A percentile compares a stretch with the other conserved stretches of the same genome.
These are phyloP conservation scores for Fraxinus angustifolia DNA, from an alignment of 305 asterid genomes.

Conservation along the genomic window DNA sequence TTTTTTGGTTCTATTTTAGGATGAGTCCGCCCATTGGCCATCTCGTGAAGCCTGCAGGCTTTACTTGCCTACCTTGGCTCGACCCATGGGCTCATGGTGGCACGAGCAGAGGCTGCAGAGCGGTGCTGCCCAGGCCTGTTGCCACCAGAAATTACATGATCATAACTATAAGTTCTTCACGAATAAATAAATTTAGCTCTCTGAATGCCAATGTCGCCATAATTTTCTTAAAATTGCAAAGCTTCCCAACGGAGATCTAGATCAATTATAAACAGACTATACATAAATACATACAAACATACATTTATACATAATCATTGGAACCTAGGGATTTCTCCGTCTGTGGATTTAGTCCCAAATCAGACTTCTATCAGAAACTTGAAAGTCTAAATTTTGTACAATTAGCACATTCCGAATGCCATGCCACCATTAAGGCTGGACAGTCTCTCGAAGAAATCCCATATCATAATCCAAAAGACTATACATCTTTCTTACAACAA, in stretches of 20 bases:
- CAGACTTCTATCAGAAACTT: background rate
- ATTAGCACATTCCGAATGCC: background rate
- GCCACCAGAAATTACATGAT: background rate
- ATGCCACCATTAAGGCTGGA: background rate
- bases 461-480: background rate
- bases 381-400: background rate
- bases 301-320: background rate
- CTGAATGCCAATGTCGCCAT: background rate
- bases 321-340: background rate
- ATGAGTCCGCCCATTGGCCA: background rate
- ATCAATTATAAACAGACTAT: background rate
- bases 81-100: background rate
- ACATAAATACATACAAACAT: background rate
- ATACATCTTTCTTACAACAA: conserved; percentile 35
- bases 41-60: background rate
- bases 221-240: conserved; percentile 2
- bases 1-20: background rate
- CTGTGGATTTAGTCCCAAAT: background rate
- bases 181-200: background rate
- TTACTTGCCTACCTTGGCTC: background rate
- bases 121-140: background rate
- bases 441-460: background rate
- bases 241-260: background rate
- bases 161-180: background rate
- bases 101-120: background rate